Conservation (phyloP, 176 grass and related monocot species). For the Tillandsia leiboldiana region DNA sequence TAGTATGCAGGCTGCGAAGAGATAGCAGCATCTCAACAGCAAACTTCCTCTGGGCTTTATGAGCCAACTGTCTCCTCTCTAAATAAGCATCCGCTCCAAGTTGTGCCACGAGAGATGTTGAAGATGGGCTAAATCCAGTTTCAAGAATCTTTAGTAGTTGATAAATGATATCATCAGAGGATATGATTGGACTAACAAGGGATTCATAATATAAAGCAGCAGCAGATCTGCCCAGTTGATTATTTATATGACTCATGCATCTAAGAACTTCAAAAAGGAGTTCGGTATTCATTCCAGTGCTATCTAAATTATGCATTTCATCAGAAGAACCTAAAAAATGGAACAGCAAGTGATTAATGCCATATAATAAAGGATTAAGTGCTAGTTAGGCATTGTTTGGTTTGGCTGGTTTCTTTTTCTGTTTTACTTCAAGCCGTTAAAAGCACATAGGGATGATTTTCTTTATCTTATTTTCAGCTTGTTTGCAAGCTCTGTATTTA, state of each 20-base stretch:
- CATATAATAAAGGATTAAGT: neutral
- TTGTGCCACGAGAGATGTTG: conserved; percentile 51
- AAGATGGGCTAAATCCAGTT: conserved; percentile 50
- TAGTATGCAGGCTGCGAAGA: conserved; percentile 58
- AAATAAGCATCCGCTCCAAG: conserved; percentile 65
- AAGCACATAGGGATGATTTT: too few relatives aligned
- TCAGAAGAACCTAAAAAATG: conserved; percentile 62
- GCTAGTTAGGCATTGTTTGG: neutral
- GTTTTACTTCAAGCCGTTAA: too few relatives aligned
- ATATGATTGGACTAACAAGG: conserved; percentile 49
- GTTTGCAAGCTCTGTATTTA: too few relatives aligned
- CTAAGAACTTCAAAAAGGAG: conserved; percentile 68
- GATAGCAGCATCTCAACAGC: conserved; percentile 85
- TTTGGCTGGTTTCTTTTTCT: too few relatives aligned
- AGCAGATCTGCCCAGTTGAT: conserved; percentile 65
- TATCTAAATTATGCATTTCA: conserved; percentile 26
- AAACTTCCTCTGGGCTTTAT: conserved; percentile 89
- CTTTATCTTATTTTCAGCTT: too few relatives aligned
- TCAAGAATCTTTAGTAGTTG: conserved; percentile 76
- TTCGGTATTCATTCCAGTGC: conserved; percentile 25
- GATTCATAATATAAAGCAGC: conserved; percentile 81
- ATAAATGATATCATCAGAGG: conserved; percentile 65
- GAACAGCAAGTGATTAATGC: neutral
- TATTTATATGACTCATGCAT: conserved; percentile 80
- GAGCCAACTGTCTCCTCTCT: conserved; percentile 51